Evolutionary conservation across 2,329 filamentous ascomycete species (phyloP), one percentile per base, ranked within the genome.

Genomic region (Tolypocladium album): DNA sequence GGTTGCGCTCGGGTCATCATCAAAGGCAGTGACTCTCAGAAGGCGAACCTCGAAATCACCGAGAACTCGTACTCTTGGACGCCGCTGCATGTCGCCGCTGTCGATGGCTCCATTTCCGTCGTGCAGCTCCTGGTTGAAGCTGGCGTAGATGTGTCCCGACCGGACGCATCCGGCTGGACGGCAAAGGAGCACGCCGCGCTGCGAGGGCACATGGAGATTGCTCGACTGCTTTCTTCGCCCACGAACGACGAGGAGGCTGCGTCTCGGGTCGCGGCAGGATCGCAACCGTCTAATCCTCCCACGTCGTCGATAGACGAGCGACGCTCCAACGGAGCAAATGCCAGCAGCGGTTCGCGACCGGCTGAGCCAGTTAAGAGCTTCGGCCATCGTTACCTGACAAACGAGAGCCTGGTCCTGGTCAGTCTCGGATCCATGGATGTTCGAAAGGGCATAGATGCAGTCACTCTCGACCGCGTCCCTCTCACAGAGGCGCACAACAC

Each of bases 341-440:
- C 55, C 31, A 63, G 45, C 31, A 34, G 74, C 59, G 67, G 72
- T 24, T 72, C 79, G 7, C 80, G 85, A 57, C 75, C 81, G 8
- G 78, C 86, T 2, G 91, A 97, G 64, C 88, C 92, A 6, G 84
- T 97, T 64, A 97, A 97, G 75, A 90, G 91, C 1, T 99, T 97
- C 73, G 94, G 94, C 60, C 94, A 99, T 78, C 86, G 93, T 59
- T 99, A 97, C 74, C 82, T 99, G 57, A 95, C 86, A 22, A 85
- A 95, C 58, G 88, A 96, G 68, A 90, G 90, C 63, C 87, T 99
- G 79, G 84, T 99, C 4, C 80, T 97, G 56, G 92, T 99, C 67
- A 97, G 91, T 68, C 78, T 99, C 11, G 94, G 94, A 0, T 93
- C 90, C 0, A 96, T 97, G 90, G 94, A 99, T 70, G 89, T 90